Conservation (phyloP, 345 rosid species). For the Angophora floribunda region DNA sequence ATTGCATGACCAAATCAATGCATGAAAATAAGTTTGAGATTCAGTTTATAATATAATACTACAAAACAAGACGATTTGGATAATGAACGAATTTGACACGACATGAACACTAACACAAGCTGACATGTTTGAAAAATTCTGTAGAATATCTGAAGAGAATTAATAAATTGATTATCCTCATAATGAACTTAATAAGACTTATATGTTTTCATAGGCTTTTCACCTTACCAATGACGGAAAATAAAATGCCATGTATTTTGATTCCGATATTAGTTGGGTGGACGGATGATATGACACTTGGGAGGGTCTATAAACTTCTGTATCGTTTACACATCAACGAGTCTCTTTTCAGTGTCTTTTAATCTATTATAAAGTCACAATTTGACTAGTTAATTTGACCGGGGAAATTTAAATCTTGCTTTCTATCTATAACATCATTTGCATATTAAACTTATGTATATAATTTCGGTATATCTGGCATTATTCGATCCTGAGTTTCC, state of each 20-base stretch:
- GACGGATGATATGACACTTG: background rate
- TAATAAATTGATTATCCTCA: too few relatives aligned
- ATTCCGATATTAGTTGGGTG: background rate
- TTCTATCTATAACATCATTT: background rate
- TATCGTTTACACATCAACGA: background rate
- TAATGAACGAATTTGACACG: background rate
- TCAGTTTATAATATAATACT: background rate
- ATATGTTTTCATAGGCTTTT: background rate
- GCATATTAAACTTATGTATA: background rate
- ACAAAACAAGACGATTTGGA: background rate
- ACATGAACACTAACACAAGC: background rate
- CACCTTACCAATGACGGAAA: background rate
- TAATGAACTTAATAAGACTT: background rate
- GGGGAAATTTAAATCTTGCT: background rate
- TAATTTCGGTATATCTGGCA: background rate
- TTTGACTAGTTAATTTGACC: background rate
- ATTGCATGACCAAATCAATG: background rate
- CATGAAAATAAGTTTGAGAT: background rate
- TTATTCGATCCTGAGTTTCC: background rate
- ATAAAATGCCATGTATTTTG: background rate
- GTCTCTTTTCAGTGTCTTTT: background rate
- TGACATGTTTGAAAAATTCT: too few relatives aligned
- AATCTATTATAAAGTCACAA: background rate
- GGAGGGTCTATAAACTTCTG: background rate
- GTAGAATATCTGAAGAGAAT: too few relatives aligned